phyloP scores from a whole-genome alignment of 345 rosid genomes.

The Hevea brasiliensis region DNA sequence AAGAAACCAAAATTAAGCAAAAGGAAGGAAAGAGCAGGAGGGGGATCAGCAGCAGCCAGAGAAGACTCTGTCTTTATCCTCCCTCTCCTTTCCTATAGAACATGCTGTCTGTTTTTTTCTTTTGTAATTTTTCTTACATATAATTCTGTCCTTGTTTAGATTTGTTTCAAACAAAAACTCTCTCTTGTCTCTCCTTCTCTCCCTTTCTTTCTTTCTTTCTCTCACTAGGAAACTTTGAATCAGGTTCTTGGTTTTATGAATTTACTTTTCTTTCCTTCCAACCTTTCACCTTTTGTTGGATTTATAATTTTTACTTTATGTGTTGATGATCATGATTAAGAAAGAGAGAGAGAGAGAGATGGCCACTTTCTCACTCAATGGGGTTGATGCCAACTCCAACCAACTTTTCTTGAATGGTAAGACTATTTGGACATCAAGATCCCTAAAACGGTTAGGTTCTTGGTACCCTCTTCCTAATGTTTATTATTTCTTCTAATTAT shows the following conservation, averaged over 20 bases:
- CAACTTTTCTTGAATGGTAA: constrained; percentile 53
- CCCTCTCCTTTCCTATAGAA: constrained; percentile 26
- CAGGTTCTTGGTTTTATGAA: constrained; percentile 22
- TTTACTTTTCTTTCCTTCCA: constrained; percentile 13
- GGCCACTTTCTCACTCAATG: constrained; percentile 62
- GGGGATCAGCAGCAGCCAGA: constrained; percentile 24
- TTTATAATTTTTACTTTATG: constrained; percentile 25
- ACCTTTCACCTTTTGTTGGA: constrained; percentile 37
- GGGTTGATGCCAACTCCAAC: constrained; percentile 38
- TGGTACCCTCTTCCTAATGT: background rate
- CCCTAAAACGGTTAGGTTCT: constrained; percentile 38
- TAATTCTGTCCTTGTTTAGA: background rate
- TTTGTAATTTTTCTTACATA: background rate
- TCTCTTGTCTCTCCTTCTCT: background rate
- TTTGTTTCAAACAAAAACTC: constrained; percentile 7
- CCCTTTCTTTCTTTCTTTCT: background rate
- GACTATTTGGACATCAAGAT: constrained; percentile 43
- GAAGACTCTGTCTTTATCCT: constrained; percentile 36
- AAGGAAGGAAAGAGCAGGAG: constrained; percentile 14
- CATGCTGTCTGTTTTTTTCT: constrained; percentile 16
- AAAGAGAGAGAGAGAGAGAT: constrained; percentile 29
- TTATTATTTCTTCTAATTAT: background rate
- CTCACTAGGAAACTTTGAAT: constrained; percentile 28
- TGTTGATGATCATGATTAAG: constrained; percentile 23
- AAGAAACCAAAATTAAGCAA: background rate